Evolutionary conservation across 495 filamentous ascomycete species (phyloP), one percentile per base, ranked within the genome.

Genomic region (Cercophora scortea): DNA sequence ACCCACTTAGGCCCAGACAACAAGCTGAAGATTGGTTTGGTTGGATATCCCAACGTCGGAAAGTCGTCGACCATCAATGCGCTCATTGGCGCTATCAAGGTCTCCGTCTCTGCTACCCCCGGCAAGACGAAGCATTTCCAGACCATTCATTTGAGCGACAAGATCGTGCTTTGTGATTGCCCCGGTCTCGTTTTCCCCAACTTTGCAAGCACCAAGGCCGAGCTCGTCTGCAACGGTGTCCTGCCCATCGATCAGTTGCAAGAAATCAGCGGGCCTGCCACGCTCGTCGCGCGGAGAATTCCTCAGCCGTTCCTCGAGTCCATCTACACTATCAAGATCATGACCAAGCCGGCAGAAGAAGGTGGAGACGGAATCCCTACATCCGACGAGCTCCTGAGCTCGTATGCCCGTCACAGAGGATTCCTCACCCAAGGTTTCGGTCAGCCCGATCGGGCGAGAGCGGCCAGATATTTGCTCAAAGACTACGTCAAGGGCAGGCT

Each of bases 61-160:
- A 99, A 99, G 70, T 97, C 94, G 7, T 95, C 89, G 40, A 99
- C 94, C 8, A 97, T 99, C 77, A 99, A 99, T 72, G 92, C 94
- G 11, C 82, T 99, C 40, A 88, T 96, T 52, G 94, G 94, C 47
- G 86, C 94, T 50, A 97, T 96, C 78, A 97, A 97, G 71, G 94
- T 99, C 5, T 96, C 92, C 2, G 94, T 99, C 40, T 97, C 94
- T 39, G 84, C 92, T 32, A 99, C 94, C 2, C 94, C 94, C 6
- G 94, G 94, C 52, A 99, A 97, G 70, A 99, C 94, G 9, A 99
- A 99, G 73, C 94, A 99, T 62, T 99, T 99, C 74, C 94, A 99
- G 67, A 99, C 94, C 15, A 90, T 99, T 57, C 92, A 95, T 66
- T 79, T 97, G 45, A 90, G 87, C 55, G 85, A 90, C 13, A 79